Evolutionary conservation across 2,329 filamentous ascomycete genomes (phyloP), one percentile per base, ranked within the genome.

Genomic region (Aspergillus hiratsukae): DNA sequence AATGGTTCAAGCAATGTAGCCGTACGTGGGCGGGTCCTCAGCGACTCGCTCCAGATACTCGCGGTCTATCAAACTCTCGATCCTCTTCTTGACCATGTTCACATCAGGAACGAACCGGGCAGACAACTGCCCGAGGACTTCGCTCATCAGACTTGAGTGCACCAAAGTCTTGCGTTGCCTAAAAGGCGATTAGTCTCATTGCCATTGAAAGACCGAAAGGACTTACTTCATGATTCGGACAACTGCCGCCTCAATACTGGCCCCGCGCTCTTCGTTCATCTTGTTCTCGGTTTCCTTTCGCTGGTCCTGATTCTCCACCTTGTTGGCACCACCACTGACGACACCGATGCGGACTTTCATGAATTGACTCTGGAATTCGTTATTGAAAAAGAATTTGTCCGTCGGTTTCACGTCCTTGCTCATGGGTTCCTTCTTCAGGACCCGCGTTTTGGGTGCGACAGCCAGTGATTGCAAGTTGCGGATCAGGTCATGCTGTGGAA

Each of bases 331-430:
- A 51, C 85, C 75, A 52, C 81, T 89, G 63, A 96, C 88, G 4
- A 94, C 88, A 23, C 90, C 90, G 21, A 94, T 90, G 73, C 96
- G 96, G 75, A 97, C 90, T 72, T 90, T 91, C 67, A 94, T 82
- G 51, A 89, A 86, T 69, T 90, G 91, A 75, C 89, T 92, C 49
- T 84, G 80, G 75, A 96, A 97, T 14, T 85, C 80, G 31, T 86
- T 78, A 69, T 97, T 97, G 79, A 92, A 96, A 8, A 77, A 81
- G 72, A 97, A 97, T 27, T 76, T 82, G 72, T 97, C 93, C 0
- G 85, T 85, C 0, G 85, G 74, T 65, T 90, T 92, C 59, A 95
- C 82, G 2, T 86, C 83, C 72, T 93, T 94, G 62, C 83, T 87
- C 74, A 86, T 84, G 0, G 93, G 90, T 27, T 91, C 85, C 72